Percentiles rank a stretch among this genome's conserved stretches.
Evolutionary conservation across 805 yeast species (phyloP).

Genomic region (Cephaloascus albidus): DNA sequence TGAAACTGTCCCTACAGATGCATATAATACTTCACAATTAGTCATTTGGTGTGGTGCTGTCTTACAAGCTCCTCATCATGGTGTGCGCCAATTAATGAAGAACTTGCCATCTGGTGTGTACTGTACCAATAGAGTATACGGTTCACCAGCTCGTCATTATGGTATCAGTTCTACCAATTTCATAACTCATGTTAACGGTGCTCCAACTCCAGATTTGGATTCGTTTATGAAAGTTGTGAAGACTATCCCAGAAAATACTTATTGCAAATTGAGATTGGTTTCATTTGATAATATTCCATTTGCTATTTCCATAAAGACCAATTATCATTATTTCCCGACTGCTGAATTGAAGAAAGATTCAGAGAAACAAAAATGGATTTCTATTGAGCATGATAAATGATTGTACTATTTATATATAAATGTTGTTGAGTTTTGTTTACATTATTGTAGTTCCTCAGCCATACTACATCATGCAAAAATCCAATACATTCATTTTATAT

Average conservation of each 20-base stretch:
- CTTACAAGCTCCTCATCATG: constrained; percentile 85
- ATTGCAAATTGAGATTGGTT: constrained; percentile 71
- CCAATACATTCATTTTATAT: too few relatives aligned
- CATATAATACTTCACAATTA: constrained; percentile 52
- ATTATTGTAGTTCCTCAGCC: too few relatives aligned
- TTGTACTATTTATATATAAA: background rate
- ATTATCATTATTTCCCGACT: constrained; percentile 79
- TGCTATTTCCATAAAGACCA: constrained; percentile 79
- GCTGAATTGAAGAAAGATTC: constrained; percentile 24
- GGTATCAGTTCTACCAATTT: constrained; percentile 73
- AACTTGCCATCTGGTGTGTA: constrained; percentile 78
- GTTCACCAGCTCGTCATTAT: constrained; percentile 83
- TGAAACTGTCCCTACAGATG: constrained; percentile 52
- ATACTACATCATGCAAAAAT: too few relatives aligned
- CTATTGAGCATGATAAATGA: background rate
- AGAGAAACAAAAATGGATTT: constrained; percentile 19
- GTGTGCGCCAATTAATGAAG: constrained; percentile 77
- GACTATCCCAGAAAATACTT: constrained; percentile 67
- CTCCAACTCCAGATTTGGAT: constrained; percentile 59
- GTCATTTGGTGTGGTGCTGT: constrained; percentile 80
- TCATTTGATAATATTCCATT: constrained; percentile 82
- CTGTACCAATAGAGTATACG: constrained; percentile 62
- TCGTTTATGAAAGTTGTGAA: constrained; percentile 60
- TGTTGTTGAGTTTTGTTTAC: too few relatives aligned
- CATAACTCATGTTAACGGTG: constrained; percentile 82